Evolutionary conservation across 805 yeast species (phyloP), one percentile per base, ranked within the genome.

Genomic region (Saccharomycopsis fibuligera): DNA sequence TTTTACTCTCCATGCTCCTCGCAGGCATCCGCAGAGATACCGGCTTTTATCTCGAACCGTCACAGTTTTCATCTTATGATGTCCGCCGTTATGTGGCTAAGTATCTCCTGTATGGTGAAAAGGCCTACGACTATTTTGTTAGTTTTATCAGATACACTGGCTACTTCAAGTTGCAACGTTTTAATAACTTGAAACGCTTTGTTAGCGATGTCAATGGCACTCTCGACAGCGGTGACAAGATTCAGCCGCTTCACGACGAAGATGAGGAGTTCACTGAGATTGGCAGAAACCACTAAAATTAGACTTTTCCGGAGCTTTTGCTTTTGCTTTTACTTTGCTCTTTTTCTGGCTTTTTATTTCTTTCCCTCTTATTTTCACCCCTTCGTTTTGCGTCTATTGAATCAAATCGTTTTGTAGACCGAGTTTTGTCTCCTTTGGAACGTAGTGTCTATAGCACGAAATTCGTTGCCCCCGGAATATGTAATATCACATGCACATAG

Each of bases 21-120:
- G 96, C 97, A 0, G 96, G 96, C 2, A 74, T 90, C 46, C 83
- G 87, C 62, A 75, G 88, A 54, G 81, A 86, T 54, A 85, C 96
- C 0, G 97, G 97, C 0, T 69, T 81, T 41, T 75, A 75, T 56
- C 66, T 17, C 55, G 65, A 48, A 44, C 53, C 58, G 62, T 52
- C 65, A 65, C 49, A 44, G 23, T 47, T 49, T 36, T 39, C 51
- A 4, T 49, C 56, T 1, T 65, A 62, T 33, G 70, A 64, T 50
- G 56, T 74, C 55, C 67, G 78, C 10, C 62, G 67, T 30, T 73
- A 77, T 68, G 63, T 83, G 38, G 69, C 70, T 19, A 72, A 72
- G 48, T 81, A 78, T 54, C 66, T 83, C 27, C 60, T 68, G 3
- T 68, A 81, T 59, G 91, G 91, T 1, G 90, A 83, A 56, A 61